phyloP scores from a whole-genome alignment of 495 filamentous ascomycete species.

The Physcia stellaris region DNA sequence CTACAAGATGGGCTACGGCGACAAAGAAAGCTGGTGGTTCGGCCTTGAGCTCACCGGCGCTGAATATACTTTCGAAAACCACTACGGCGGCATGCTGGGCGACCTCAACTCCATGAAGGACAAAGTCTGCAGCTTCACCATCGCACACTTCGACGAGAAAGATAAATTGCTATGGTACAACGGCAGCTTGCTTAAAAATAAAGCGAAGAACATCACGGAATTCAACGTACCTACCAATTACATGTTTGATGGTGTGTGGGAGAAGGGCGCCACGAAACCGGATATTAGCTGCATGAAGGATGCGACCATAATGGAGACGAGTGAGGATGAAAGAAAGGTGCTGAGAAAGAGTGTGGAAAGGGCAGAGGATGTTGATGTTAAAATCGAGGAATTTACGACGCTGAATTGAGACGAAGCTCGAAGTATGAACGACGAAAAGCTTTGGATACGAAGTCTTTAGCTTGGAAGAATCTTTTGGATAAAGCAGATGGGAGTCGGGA shows the following conservation, averaged over 20 bases:
- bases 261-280: neutral
- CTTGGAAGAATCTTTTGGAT: no score
- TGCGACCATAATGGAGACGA: neutral
- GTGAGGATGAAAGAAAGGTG: neutral
- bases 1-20: conserved; percentile 19
- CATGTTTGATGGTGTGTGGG: conserved; percentile 5
- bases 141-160: neutral
- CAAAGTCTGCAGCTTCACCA: conserved; percentile 3
- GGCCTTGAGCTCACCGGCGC: conserved; percentile 18
- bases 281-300: conserved; percentile 3
- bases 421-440: no score
- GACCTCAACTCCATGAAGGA: neutral
- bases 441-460: no score
- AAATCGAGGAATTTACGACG: conserved; percentile 1
- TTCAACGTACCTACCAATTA: neutral
- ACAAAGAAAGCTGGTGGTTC: conserved; percentile 24
- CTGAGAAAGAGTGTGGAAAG: neutral
- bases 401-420: no score
- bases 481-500: no score
- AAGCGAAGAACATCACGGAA: neutral
- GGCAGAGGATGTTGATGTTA: neutral
- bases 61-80: conserved; percentile 17
- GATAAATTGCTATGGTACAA: conserved; percentile 1
- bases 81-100: conserved; percentile 19
- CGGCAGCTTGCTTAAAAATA: conserved; percentile 2